Evolutionary conservation across 352 stramenopile genomes (phyloP).

Genomic region (Phytopythium helicoides): DNA sequence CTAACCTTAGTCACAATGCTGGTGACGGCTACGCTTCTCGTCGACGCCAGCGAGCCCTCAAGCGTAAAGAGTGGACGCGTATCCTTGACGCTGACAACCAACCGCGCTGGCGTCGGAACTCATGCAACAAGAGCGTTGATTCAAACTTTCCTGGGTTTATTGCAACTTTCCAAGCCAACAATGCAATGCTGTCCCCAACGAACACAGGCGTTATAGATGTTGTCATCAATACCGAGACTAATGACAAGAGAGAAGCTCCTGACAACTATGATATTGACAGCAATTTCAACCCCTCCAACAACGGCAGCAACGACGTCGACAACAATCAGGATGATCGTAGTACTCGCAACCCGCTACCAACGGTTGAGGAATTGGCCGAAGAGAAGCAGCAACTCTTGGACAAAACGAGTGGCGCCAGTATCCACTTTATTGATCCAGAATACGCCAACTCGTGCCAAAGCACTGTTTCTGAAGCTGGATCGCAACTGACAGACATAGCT

Average conservation of each 20-base stretch:
- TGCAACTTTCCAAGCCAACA: not conserved
- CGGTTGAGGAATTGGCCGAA: not conserved
- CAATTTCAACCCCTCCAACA: no score
- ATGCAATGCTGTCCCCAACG: not conserved
- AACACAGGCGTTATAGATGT: not conserved
- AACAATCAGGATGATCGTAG: no score
- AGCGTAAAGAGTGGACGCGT: conserved; percentile 31
- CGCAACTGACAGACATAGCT: not conserved
- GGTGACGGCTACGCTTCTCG: conserved; percentile 3
- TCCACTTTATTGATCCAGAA: not conserved
- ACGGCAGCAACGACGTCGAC: no score
- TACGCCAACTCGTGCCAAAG: not conserved
- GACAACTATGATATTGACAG: not conserved
- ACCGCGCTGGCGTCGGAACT: conserved; percentile 19
- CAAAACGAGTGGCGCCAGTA: not conserved
- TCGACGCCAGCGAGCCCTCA: conserved; percentile 7
- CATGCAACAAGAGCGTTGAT: not conserved
- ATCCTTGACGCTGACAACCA: conserved; percentile 19
- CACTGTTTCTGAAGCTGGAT: not conserved
- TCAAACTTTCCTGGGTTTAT: not conserved
- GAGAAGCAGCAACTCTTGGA: not conserved
- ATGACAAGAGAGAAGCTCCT: not conserved
- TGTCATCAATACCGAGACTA: not conserved
- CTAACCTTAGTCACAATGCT: not conserved
- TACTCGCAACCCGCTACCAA: not conserved